A percentile compares a stretch with the other conserved stretches of the same genome.
These are phyloP conservation scores for Heracleum sosnowskyi DNA, from an alignment of 129 eudicot genomes.

Conservation along the genomic window DNA sequence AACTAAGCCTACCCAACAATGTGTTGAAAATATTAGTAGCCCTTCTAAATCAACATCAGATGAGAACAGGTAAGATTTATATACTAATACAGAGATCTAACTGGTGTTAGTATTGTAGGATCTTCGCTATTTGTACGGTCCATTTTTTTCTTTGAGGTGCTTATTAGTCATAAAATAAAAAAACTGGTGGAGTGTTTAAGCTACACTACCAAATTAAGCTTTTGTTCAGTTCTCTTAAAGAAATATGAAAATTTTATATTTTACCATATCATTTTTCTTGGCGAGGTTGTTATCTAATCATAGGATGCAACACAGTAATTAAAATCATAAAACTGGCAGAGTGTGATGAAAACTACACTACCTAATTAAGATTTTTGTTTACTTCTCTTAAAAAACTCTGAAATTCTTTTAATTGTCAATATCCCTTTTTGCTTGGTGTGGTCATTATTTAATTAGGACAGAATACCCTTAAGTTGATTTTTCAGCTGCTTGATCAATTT, in stretches of 20 bases:
- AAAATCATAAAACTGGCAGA: neutral
- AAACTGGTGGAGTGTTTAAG: neutral
- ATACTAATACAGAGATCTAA: neutral
- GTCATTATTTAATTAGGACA: neutral
- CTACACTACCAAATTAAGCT: neutral
- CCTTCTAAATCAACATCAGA: constrained; percentile 16
- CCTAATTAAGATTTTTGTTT: neutral
- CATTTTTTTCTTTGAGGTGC: neutral
- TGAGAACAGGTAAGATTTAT: constrained; percentile 31
- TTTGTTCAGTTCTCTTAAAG: neutral
- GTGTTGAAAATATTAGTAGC: constrained; percentile 21
- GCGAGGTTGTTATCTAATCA: neutral
- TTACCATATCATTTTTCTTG: neutral
- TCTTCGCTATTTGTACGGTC: neutral
- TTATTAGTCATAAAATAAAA: neutral
- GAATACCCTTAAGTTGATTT: neutral
- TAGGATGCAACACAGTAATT: neutral
- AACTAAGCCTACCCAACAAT: constrained; percentile 15
- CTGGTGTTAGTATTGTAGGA: neutral
- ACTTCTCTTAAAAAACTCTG: neutral
- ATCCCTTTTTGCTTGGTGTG: neutral
- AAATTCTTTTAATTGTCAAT: neutral
- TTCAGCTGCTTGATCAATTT: no score
- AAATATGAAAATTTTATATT: neutral
- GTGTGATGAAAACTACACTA: neutral